Percentiles rank a stretch among this genome's conserved stretches.
These are phyloP conservation scores for Hypocreales sp. DNA, from an alignment of 2,329 filamentous ascomycete species.

Conservation along the genomic window DNA sequence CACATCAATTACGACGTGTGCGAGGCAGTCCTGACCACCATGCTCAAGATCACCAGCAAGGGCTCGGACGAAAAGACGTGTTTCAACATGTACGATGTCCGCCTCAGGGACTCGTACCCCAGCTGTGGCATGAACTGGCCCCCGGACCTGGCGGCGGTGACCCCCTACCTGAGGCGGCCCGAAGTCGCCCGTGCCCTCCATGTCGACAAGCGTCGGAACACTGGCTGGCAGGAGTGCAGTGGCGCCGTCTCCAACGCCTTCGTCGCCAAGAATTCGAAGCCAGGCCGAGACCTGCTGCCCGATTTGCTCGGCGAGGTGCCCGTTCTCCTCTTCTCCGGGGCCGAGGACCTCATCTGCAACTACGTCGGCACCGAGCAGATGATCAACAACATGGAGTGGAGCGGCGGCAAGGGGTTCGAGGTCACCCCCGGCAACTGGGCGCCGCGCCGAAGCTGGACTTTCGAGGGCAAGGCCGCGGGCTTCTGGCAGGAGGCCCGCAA, in stretches of 20 bases:
- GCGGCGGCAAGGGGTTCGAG: conserved; percentile 83
- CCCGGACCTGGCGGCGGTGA: conserved; percentile 62
- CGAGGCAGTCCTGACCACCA: conserved; percentile 58
- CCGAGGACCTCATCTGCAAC: conserved; percentile 93
- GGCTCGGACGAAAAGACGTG: conserved; percentile 45
- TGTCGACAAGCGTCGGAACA: conserved; percentile 64
- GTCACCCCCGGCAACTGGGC: conserved; percentile 75
- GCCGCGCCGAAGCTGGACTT: conserved; percentile 85
- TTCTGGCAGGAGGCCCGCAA: conserved; percentile 94
- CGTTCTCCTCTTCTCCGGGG: conserved; percentile 80
- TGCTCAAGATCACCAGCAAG: conserved; percentile 50
- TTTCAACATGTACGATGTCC: conserved; percentile 94
- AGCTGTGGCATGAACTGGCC: conserved; percentile 98
- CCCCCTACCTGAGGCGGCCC: conserved; percentile 68
- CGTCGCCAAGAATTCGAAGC: conserved; percentile 51
- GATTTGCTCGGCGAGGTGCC: conserved; percentile 62
- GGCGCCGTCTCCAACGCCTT: conserved; percentile 64
- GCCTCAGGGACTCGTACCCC: conserved; percentile 63
- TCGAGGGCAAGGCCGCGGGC: conserved; percentile 75
- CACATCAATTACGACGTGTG: conserved; percentile 55
- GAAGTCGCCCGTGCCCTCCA: conserved; percentile 73
- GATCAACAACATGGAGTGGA: conserved; percentile 85
- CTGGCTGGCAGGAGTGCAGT: conserved; percentile 85
- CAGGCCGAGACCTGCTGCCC: conserved; percentile 61
- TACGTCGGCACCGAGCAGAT: conserved; percentile 85